Conservation (phyloP, 257 asterid species). For the Thymus quinquecostatus region DNA sequence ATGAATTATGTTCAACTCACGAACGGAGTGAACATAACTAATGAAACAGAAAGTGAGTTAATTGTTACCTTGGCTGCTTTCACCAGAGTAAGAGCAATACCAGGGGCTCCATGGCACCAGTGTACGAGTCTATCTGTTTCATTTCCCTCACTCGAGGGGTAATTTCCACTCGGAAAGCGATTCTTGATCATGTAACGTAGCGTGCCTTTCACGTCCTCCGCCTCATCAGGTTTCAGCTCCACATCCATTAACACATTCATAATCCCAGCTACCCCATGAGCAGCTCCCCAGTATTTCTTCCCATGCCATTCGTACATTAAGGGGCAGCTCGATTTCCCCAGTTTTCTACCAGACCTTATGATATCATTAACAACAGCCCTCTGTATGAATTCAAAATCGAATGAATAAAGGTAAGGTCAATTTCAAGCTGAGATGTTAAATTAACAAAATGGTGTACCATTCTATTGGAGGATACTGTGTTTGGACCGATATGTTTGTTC, state of each 20-base stretch:
- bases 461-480: slow-evolving; percentile 51
- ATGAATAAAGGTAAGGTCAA: neutral
- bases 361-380: slow-evolving; percentile 59
- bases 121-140: slow-evolving; percentile 75
- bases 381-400: slow-evolving; percentile 38
- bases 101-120: slow-evolving; percentile 95
- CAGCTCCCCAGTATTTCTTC: slow-evolving; percentile 86
- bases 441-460: slow-evolving; percentile 46
- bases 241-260: slow-evolving; percentile 67
- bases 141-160: slow-evolving; percentile 79
- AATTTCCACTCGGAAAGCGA: slow-evolving; percentile 77
- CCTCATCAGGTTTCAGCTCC: slow-evolving; percentile 75
- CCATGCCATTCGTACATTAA: slow-evolving; percentile 89
- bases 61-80: slow-evolving; percentile 73
- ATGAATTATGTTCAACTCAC: neutral
- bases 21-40: slow-evolving; percentile 2
- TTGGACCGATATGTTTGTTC: slow-evolving; percentile 60
- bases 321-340: slow-evolving; percentile 61
- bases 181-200: slow-evolving; percentile 66
- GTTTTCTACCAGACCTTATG: slow-evolving; percentile 57
- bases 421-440: slow-evolving; percentile 17
- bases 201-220: slow-evolving; percentile 66
- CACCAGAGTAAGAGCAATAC: slow-evolving; percentile 71
- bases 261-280: slow-evolving; percentile 88
- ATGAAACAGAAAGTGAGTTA: neutral